These are phyloP conservation scores for Penicillium ucsense DNA, from an alignment of 495 filamentous ascomycete genomes.

Conservation along the genomic window DNA sequence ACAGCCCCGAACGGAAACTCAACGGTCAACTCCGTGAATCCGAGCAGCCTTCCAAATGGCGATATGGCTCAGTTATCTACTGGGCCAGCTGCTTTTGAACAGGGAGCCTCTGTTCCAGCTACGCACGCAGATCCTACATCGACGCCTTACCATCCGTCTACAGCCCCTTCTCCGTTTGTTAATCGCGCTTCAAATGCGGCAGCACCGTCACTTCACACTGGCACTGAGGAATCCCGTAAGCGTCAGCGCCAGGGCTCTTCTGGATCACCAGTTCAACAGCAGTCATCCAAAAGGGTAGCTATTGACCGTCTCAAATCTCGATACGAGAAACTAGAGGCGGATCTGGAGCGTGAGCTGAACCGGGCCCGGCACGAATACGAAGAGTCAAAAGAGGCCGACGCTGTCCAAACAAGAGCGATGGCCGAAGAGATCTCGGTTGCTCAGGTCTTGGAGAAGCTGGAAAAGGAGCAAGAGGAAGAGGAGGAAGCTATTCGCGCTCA, in stretches of 20 bases:
- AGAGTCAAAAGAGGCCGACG: not conserved
- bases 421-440: conserved; percentile 15
- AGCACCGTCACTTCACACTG: not conserved
- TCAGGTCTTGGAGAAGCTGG: conserved; percentile 19
- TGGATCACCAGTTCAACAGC: conserved; percentile 1
- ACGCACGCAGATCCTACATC: not conserved
- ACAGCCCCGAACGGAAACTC: not conserved
- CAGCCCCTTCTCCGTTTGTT: conserved; percentile 12
- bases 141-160: conserved; percentile 9
- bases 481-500: conserved; percentile 3
- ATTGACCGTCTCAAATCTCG: conserved; percentile 1
- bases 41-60: not conserved
- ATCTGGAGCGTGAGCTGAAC: conserved; percentile 1
- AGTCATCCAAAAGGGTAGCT: conserved; percentile 8
- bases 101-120: not conserved
- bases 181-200: not conserved
- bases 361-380: not conserved
- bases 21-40: not conserved
- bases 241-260: conserved; percentile 11
- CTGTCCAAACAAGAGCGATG: not conserved
- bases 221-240: conserved; percentile 10
- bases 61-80: not conserved
- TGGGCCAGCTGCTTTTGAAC: not conserved
- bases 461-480: conserved; percentile 24
- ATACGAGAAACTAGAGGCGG: conserved; percentile 4